Evolutionary conservation across 768 basidiomycete species (phyloP), one percentile per base, ranked within the genome.

Genomic region (Auricularia auricula-judae): DNA sequence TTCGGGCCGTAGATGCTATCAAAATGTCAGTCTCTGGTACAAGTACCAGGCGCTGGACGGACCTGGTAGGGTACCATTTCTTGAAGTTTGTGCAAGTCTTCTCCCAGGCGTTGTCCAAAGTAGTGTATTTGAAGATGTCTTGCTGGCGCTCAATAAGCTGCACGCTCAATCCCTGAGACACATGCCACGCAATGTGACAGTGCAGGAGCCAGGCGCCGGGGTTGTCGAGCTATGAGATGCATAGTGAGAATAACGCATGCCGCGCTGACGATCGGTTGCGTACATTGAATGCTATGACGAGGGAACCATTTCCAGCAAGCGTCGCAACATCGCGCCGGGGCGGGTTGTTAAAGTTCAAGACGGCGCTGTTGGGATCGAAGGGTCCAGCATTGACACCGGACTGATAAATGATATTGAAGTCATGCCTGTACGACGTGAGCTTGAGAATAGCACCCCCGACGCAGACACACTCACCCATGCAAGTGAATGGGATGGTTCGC

Each of bases 141-240:
- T 29, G 14, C 56, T 29, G 29, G 23, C 56, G 56, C 5, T 59
- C 56, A 23, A 59, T 59, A 35, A 59, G 23, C 56, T 59, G 29
- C 2, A 59, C 16, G 29, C 56, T 59, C 11, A 59, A 29, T 33
- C 56, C 56, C 34, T 59, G 29, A 1, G 56, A 29, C 21, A 59
- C 56, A 29, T 59, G 56, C 56, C 56, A 59, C 29, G 56, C 56
- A 3, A 59, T 59, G 23, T 59, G 56, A 59, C 56, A 59, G 56
- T 59, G 56, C 23, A 59, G 12, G 56, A 59, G 23, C 23, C 56
- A 29, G 7, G 34, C 29, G 21, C 56, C 56, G 21, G 56, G 56
- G 34, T 59, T 59, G 56, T 59, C 56, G 4, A 35, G 5, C 56
- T 59, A 23, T 34, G 8, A 29, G 12, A 29, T 29, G 29, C 12